Base-by-base conservation (phyloP, 1,284 basidiomycete species). In the Pulveroboletus ridleyi region DNA sequence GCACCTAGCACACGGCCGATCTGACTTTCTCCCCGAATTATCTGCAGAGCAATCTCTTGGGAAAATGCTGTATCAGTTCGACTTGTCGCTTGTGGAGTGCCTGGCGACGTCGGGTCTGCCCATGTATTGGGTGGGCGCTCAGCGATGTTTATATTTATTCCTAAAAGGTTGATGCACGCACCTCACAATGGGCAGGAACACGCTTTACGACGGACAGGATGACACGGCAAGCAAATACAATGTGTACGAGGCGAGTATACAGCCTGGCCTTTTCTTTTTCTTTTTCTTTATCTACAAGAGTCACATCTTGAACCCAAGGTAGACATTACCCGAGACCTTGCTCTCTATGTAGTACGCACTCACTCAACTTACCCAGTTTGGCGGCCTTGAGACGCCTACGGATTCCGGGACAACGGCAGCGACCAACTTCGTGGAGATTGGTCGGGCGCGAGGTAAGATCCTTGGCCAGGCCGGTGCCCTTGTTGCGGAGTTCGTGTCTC, bases 191-290 rank as follows among this genome's bases (percentile, higher is more conserved):
- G 20, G 35, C 35, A 89, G 89, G 62, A 82, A 81, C 14, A 86
- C 83, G 0, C 77, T 90, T 1, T 91, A 91, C 69, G 83, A 86
- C 0, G 74, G 79, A 13, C 77, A 92, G 0, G 74, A 88, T 18
- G 89, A 91, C 44, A 83, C 84, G 0, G 80, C 82, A 0, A 88
- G 85, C 63, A 91, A 88, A 69, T 86, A 80, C 71, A 93, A 93
- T 67, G 74, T 71, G 13, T 89, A 84, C 62, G 91, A 94, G 83
- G 91, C 88, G 62, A 64, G 78, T 35, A 35, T 35, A n/a, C 39
- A 14, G 39, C 14, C 39, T 14, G 39, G 39, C 39, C 39, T 39
- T 39, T 39, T 39, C 14, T 33, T 33, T 33, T 33, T 33, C 29
- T 33, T 33, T 33, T 33, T 33, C 29, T 39, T 39, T 13, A 14